These are phyloP conservation scores for Trametes meyenii DNA, from an alignment of 768 basidiomycete species.

Conservation along the genomic window DNA sequence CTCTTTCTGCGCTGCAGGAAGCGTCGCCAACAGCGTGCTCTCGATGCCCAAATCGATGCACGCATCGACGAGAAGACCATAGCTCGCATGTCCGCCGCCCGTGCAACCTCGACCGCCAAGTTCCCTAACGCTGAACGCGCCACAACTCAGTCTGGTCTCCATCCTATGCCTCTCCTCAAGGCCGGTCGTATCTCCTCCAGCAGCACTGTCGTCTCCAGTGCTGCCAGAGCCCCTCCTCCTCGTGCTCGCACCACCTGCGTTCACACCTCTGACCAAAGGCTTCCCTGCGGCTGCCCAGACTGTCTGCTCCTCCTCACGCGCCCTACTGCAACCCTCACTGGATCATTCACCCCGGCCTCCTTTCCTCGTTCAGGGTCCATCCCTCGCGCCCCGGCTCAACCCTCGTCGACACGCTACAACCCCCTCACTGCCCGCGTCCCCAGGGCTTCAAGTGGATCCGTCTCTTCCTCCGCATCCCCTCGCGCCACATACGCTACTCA, in stretches of 20 bases:
- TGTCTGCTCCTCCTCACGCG: background rate
- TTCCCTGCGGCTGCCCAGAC: slow-evolving; percentile 6
- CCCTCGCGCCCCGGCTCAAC: too few relatives aligned
- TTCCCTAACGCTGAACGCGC: background rate
- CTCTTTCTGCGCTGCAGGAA: slow-evolving; percentile 14
- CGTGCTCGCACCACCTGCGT: slow-evolving; percentile 10
- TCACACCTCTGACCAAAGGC: background rate
- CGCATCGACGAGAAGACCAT: slow-evolving; percentile 11
- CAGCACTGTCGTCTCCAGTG: slow-evolving; percentile 1
- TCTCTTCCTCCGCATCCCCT: background rate
- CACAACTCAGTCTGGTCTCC: slow-evolving; percentile 1
- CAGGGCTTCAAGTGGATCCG: too few relatives aligned
- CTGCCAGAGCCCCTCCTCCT: background rate
- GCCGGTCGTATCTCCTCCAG: background rate
- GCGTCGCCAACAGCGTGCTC: slow-evolving; percentile 9
- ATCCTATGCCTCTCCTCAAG: slow-evolving; percentile 2
- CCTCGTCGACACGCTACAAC: too few relatives aligned
- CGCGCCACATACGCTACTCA: background rate
- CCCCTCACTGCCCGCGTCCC: too few relatives aligned
- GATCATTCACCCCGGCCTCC: background rate
- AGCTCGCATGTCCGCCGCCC: slow-evolving; percentile 5
- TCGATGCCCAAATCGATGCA: slow-evolving; percentile 16
- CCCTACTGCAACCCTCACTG: background rate
- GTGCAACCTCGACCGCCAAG: slow-evolving; percentile 9
- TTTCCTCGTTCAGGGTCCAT: background rate